Evolutionary conservation across 768 basidiomycete genomes (phyloP).

Genomic region (Rhodosporidiobolus sp.): DNA sequence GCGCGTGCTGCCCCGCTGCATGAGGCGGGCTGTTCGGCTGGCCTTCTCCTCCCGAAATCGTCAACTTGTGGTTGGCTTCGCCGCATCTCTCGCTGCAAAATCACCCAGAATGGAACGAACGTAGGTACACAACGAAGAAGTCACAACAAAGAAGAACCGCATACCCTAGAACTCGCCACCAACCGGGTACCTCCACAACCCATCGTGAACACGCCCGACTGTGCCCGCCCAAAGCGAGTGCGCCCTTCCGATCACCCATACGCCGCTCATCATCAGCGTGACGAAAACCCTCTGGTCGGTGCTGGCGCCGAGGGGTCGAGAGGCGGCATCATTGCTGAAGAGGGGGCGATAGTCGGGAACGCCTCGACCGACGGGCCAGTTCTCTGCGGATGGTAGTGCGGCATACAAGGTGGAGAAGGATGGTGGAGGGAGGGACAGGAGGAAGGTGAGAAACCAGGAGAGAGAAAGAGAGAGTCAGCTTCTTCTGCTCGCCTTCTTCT

Average conservation of each 20-base stretch:
- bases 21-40: too few species aligned
- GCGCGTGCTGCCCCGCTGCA: too few species aligned
- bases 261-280: conserved; percentile 2
- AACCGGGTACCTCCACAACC: background rate
- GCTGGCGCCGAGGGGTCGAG: background rate
- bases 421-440: too few species aligned
- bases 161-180: background rate
- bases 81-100: too few species aligned
- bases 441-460: too few species aligned
- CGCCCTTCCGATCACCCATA: background rate
- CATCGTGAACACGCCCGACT: background rate
- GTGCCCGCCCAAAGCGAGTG: background rate
- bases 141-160: too few species aligned
- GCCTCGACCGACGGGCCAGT: conserved; percentile 3
- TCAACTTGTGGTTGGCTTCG: too few species aligned
- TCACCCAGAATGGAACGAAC: too few species aligned
- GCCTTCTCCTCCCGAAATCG: too few species aligned
- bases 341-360: conserved; percentile 4
- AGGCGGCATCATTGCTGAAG: background rate
- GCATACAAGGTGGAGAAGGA: too few species aligned
- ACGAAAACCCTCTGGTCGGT: conserved; percentile 3
- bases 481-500: background rate
- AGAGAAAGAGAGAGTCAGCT: background rate
- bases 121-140: too few species aligned
- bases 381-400: background rate